Evolutionary conservation across 2,329 filamentous ascomycete genomes (phyloP), one percentile per base, ranked within the genome.

Genomic region (Aspergillus floridensis): DNA sequence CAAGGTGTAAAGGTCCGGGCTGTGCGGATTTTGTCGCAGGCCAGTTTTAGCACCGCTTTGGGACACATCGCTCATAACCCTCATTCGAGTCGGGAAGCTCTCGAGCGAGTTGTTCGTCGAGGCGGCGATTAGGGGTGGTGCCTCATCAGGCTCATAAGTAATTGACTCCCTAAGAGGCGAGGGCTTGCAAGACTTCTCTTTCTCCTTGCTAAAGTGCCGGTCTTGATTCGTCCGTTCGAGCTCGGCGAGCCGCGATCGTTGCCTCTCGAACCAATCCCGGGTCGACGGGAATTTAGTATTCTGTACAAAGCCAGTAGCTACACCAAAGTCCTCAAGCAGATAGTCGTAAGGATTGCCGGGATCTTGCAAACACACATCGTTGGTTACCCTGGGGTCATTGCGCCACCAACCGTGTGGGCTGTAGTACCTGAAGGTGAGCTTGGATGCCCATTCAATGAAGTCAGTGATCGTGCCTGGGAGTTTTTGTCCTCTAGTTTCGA

Each of bases 321-420:
- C 24, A 21, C 19, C 32, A 14, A 60, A 14, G 6, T 44, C 14
- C 14, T 44, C 31, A 24, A 63, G 63, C 1, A 16, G 32, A 8
- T 53, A 47, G 1, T 54, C 4, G 3, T 49, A 41, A 0, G 46
- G 8, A 2, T 8, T 21, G 11, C 65, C 66, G 19, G 47, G n/a
- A 16, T 71, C 70, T 0, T 59, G 1, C 1, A 22, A 5, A 4
- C 50, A 59, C 1, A 22, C 44, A 2, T 66, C 62, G 0, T 38
- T 49, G 2, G 4, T 12, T 2, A 62, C 56, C 0, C 21, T 14
- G 0, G 16, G 0, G 21, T 70, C 63, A 2, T 47, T 14, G 4
- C 31, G 16, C 69, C 69, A 72, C 11, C 4, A 21, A 6, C 70
- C 70, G 53, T 71, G 67, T 4, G 59, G 56, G 2, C 56, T 67